phyloP scores from a whole-genome alignment of 179 eudicot species.

The Silene noctiflora region DNA sequence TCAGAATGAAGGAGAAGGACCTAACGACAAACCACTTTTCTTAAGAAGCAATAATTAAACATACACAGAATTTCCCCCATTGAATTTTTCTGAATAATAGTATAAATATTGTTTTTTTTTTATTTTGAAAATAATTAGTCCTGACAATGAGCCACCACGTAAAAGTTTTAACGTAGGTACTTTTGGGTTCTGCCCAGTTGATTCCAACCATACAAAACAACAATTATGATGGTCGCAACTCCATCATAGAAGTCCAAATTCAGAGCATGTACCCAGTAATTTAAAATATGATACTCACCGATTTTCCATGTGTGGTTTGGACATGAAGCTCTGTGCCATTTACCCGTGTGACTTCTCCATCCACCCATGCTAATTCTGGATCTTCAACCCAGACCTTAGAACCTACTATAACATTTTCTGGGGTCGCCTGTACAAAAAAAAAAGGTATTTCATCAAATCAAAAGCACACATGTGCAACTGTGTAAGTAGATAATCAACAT shows the following conservation, averaged over 20 bases:
- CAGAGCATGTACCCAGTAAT: background rate
- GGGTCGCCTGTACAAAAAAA: slow-evolving; percentile 58
- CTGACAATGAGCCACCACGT: background rate
- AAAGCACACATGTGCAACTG: slow-evolving; percentile 13
- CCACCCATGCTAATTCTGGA: slow-evolving; percentile 83
- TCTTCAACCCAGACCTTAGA: slow-evolving; percentile 97
- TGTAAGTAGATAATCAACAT: slow-evolving; percentile 8
- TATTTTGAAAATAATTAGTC: background rate
- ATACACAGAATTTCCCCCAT: no score
- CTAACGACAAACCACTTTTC: background rate
- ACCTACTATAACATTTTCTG: slow-evolving; percentile 76
- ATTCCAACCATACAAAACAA: background rate
- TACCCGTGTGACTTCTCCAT: slow-evolving; percentile 74
- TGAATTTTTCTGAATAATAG: background rate
- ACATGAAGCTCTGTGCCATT: slow-evolving; percentile 79
- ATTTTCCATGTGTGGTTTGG: slow-evolving; percentile 63
- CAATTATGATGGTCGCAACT: background rate
- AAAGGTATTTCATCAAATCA: slow-evolving; percentile 15
- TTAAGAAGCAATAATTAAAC: background rate
- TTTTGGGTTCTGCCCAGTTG: background rate
- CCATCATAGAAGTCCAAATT: background rate
- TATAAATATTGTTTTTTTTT: background rate
- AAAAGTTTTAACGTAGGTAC: background rate
- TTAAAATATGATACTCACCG: slow-evolving; percentile 41
- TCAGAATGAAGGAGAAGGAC: background rate